phyloP scores from a whole-genome alignment of 176 grass and related monocot species.

The Aegilops umbellulata region DNA sequence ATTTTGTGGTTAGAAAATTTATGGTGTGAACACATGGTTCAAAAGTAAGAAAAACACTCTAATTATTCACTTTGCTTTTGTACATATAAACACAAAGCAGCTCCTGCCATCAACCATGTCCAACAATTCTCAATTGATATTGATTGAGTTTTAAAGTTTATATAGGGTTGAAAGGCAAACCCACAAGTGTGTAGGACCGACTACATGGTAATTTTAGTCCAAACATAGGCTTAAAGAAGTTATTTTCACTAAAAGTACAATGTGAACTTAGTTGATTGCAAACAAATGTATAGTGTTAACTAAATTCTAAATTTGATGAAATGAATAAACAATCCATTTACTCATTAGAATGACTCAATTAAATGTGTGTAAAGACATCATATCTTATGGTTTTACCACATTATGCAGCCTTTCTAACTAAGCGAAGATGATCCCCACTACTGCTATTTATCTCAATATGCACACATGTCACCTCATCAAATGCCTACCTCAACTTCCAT shows the following conservation, averaged over 20 bases:
- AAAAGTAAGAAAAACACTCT: neutral
- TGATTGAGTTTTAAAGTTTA: neutral
- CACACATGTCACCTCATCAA: no score
- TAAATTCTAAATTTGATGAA: neutral
- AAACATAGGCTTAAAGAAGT: neutral
- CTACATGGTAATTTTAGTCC: neutral
- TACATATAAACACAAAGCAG: neutral
- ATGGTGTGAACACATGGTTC: neutral
- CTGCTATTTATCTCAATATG: no score
- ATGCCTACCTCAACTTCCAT: no score
- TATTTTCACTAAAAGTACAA: neutral
- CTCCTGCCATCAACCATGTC: no score
- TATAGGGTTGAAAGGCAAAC: neutral
- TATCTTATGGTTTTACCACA: neutral
- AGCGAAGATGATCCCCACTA: no score
- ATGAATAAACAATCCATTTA: no score
- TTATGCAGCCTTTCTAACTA: neutral
- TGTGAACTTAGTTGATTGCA: neutral
- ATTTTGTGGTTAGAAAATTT: neutral
- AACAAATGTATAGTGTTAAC: neutral
- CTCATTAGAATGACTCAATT: neutral
- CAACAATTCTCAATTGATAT: neutral
- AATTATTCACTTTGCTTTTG: neutral
- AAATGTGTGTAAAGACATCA: neutral
- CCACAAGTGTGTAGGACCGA: neutral